Evolutionary conservation across 225 moss, liverwort and hornwort genomes (phyloP), one percentile per base, ranked within the genome.

Genomic region (Bryum argenteum): DNA sequence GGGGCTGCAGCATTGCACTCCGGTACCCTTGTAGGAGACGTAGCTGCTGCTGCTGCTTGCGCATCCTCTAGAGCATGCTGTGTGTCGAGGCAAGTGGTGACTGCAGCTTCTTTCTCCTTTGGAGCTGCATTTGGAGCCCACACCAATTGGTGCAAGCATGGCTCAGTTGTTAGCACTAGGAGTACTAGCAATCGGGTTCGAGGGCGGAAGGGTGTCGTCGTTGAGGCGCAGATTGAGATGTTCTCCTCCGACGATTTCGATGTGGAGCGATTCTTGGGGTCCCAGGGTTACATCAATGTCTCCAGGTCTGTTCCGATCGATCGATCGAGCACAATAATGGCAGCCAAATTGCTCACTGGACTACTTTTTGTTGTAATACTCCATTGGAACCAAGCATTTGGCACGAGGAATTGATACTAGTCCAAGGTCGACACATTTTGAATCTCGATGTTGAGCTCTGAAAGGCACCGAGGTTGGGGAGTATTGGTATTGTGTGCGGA

Each of bases 241-340:
- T 97, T 92, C 22, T 89, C 94, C 10, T 93, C 97, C 7, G 94
- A 92, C 11, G 94, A 97, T 82, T 97, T 94, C 51, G 85, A 89
- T 33, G 89, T 97, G 48, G 82, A 89, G 45, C 90, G 91, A 0
- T 54, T 97, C 19, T 37, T 97, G 65, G 89, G 89, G 8, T 89
- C 92, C 10, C 94, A 88, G 66, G 94, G 97, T 12, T 97, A 94
- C 58, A 88, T 97, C 72, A 97, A 90, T 50, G 87, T 97, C 60
- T 91, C 94, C 73, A 92, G 92, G 92, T 90, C 50, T n/a, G 23
- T 16, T 33, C 33, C 33, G 33, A 33, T 6, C 33, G 33, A 33
- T 33, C 33, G 7, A n/a, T 45, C 0, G 13, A 44, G 10, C 43
- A 43, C 10, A 2, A 43, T 43, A 43, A 43, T 44, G 44, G 44